Evolutionary conservation across 2,329 filamentous ascomycete species (phyloP), one percentile per base, ranked within the genome.

Genomic region (Hymenoscyphus repandus): DNA sequence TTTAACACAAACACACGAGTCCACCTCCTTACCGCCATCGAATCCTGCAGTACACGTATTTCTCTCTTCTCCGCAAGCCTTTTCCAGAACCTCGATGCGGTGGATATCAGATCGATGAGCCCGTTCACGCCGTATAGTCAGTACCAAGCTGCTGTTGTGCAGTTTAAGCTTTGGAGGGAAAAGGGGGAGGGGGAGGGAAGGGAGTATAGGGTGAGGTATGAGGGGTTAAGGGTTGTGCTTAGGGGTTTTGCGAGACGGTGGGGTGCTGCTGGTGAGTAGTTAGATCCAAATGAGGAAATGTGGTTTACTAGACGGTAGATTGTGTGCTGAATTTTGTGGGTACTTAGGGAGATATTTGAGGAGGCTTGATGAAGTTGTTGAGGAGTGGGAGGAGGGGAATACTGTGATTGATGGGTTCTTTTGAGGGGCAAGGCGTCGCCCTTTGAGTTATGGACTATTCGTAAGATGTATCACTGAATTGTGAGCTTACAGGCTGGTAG

Each of bases 61-160:
- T n/a, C 17, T 5, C n/a, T 13, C 10, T 52, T 48, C 33, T 34
- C 45, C 22, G 15, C 41, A n/a, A 33, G n/a, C 18, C 15, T 42
- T 13, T 52, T 36, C 30, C 7, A 12, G 6, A 17, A 48, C 9
- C 11, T 9, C 15, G 40, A 45, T 30, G 40, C 3, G 45, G 31
- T 48, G 9, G 15, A 39, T 15, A 6, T 27, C 12, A 10, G 13
- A 3, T 9, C 33, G 10, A 47, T 44, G 27, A 47, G 47, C 6
- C 51, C 51, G 1, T 53, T 44, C 18, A 37, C 37, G 9, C 18
- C 51, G 5, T 48, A 50, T 37, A 33, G 43, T 27, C 38, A 42
- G 12, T 53, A 38, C 27, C 47, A 53, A 40, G 47, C 51, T 22
- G 44, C 43, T 7, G n/a, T 53, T 15, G 40, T 53, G 10, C 44